Percentiles rank a stretch among this genome's conserved stretches.
These are phyloP conservation scores for Heracleum sosnowskyi DNA, from an alignment of 129 eudicot genomes.

Conservation along the genomic window DNA sequence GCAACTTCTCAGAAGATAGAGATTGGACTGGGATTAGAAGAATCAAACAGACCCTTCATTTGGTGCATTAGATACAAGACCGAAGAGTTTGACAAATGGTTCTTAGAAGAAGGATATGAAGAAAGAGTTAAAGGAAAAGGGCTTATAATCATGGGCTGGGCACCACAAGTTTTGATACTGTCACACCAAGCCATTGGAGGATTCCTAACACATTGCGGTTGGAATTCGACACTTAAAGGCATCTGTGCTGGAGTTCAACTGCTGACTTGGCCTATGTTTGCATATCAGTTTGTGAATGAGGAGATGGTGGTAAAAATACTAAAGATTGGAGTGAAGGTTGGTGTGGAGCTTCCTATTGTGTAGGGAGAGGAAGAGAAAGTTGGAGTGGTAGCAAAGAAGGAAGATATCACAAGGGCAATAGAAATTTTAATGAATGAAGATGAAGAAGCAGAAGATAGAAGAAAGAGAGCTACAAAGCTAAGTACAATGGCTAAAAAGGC, in stretches of 20 bases:
- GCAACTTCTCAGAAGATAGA: constrained; percentile 29
- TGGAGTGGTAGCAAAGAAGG: constrained; percentile 32
- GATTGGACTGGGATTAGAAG: constrained; percentile 54
- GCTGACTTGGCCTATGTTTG: constrained; percentile 50
- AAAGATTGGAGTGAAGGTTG: constrained; percentile 36
- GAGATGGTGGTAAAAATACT: constrained; percentile 33
- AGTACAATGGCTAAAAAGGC: constrained; percentile 38
- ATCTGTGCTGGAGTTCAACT: constrained; percentile 53
- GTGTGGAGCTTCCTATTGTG: constrained; percentile 19
- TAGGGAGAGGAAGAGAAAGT: constrained; percentile 24
- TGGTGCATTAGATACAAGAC: constrained; percentile 31
- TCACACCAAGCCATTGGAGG: constrained; percentile 51
- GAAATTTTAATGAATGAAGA: constrained; percentile 31
- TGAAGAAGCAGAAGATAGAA: constrained; percentile 29
- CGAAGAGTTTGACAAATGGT: constrained; percentile 39
- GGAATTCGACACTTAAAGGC: constrained; percentile 77
- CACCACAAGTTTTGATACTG: constrained; percentile 59
- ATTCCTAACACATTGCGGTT: constrained; percentile 68
- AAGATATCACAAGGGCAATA: constrained; percentile 25
- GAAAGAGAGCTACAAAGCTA: constrained; percentile 27
- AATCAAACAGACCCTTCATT: constrained; percentile 34
- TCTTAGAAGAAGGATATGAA: constrained; percentile 26
- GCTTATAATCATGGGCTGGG: constrained; percentile 58
- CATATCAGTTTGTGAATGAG: constrained; percentile 57
- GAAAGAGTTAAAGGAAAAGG: constrained; percentile 48